Percentiles rank a stretch among this genome's conserved stretches.
These are phyloP conservation scores for Monilinia polystroma DNA, from an alignment of 2,329 filamentous ascomycete genomes.

Conservation along the genomic window DNA sequence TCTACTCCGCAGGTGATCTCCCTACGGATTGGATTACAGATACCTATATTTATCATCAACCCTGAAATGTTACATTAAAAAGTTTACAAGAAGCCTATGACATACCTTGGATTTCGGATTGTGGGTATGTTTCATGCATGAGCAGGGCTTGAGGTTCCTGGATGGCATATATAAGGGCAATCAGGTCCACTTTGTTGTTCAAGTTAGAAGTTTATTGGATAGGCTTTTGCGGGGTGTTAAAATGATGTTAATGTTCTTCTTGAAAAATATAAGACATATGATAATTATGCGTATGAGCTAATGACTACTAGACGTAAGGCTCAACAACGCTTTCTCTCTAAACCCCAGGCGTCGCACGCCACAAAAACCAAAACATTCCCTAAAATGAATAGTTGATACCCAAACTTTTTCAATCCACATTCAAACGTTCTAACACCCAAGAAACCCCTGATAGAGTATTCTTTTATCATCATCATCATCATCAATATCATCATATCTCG, in stretches of 20 bases:
- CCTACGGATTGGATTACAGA: not conserved
- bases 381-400: not conserved
- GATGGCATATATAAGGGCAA: not conserved
- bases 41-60: not conserved
- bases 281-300: too few species aligned
- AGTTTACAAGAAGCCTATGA: not conserved
- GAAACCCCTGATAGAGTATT: too few species aligned
- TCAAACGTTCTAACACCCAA: not conserved
- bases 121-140: conserved; percentile 3
- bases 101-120: not conserved
- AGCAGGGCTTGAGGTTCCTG: not conserved
- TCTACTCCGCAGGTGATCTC: too few species aligned
- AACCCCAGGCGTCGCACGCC: not conserved
- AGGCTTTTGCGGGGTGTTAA: not conserved
- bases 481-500: conserved; percentile 9
- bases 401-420: not conserved
- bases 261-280: too few species aligned
- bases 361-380: not conserved
- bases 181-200: not conserved
- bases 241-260: not conserved
- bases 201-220: not conserved
- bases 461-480: too few species aligned
- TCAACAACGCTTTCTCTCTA: not conserved
- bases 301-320: not conserved
- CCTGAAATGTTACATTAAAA: not conserved